phyloP scores from a whole-genome alignment of 1,139 yeast species.

The Yamadazyma taylorii region DNA sequence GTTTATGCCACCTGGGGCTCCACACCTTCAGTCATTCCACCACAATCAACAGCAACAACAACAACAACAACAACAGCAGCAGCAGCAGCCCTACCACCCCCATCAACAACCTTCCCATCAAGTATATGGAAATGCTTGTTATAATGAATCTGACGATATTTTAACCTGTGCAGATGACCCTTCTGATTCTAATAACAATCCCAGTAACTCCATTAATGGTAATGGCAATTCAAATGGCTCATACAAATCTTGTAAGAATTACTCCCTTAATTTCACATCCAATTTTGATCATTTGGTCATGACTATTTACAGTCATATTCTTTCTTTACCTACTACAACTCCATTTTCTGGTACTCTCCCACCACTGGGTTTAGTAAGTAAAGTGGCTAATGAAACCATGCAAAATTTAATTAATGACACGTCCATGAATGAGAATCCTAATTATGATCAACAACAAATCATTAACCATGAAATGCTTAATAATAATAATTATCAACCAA shows the following conservation, averaged over 20 bases:
- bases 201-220: too few relatives aligned
- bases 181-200: too few relatives aligned
- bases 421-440: slow-evolving; percentile 19
- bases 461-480: slow-evolving; percentile 34
- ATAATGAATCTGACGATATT: slow-evolving; percentile 46
- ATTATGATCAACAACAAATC: slow-evolving; percentile 36
- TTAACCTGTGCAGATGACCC: slow-evolving; percentile 44
- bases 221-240: slow-evolving; percentile 3
- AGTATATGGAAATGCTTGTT: slow-evolving; percentile 31
- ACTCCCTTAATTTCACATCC: slow-evolving; percentile 37
- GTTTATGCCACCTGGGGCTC: slow-evolving; percentile 3
- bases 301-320: slow-evolving; percentile 34
- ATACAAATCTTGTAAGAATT: slow-evolving; percentile 27
- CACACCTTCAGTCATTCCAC: slow-evolving; percentile 8
- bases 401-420: slow-evolving; percentile 24
- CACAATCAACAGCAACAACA: slow-evolving; percentile 7
- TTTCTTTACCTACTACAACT: slow-evolving; percentile 47
- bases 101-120: slow-evolving; percentile 5
- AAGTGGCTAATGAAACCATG: slow-evolving; percentile 46
- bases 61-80: neutral
- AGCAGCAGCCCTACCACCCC: slow-evolving; percentile 6
- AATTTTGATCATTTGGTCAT: slow-evolving; percentile 40
- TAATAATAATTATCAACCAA: slow-evolving; percentile 38
- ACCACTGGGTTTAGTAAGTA: slow-evolving; percentile 47
- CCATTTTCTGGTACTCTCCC: slow-evolving; percentile 46